Base-by-base conservation (phyloP, 176 grass and related monocot species). In the Ensete glaucum region DNA sequence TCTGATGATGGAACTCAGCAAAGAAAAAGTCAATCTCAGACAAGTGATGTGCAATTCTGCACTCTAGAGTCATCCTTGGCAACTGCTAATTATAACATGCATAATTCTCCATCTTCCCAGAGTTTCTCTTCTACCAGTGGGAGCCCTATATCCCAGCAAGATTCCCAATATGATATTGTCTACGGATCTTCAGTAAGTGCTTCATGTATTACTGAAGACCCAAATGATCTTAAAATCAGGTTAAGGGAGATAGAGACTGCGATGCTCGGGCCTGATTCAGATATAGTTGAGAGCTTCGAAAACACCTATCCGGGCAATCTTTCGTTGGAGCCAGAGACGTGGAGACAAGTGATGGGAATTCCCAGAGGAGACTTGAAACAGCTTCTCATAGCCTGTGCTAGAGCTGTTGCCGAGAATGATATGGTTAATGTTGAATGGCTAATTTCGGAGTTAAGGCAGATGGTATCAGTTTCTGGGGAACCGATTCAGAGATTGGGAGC, bases 401-500 rank as follows among this genome's bases (percentile, higher is more conserved):
- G 83, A 81, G 90, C 95, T 11, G 80, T 99, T 57, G 86, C 85
- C 3, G 82, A 99, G 72, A 73, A 87, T 43, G 82, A 99, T 80
- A 60, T 24, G 54, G 76, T 50, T 5, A 65, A 34, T 0, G 76
- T 85, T 2, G 82, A 89, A 54, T 67, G 84, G 86, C 76, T 94
- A 70, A 82, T 91, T 62, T 56, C 84, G 0, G 95, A 99, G 84
- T 8, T 99, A 71, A 82, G 80, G 55, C 85, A 91, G 63, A 94
- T 87, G 90, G 95, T 99, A 62, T 93, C 95, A 1, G 95, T 99
- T 11, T 93, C 88, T 26, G 95, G 95, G 25, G 86, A 87, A 2
- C 95, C 95, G 11, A 48, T 91, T 0, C 86, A 99, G 72, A 84
- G 90, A 77, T 17, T 99, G 60, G 90, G 84, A 29, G 95, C 95